These are phyloP conservation scores for Marasmius sp. DNA, from an alignment of 1,284 basidiomycete genomes.

Conservation along the genomic window DNA sequence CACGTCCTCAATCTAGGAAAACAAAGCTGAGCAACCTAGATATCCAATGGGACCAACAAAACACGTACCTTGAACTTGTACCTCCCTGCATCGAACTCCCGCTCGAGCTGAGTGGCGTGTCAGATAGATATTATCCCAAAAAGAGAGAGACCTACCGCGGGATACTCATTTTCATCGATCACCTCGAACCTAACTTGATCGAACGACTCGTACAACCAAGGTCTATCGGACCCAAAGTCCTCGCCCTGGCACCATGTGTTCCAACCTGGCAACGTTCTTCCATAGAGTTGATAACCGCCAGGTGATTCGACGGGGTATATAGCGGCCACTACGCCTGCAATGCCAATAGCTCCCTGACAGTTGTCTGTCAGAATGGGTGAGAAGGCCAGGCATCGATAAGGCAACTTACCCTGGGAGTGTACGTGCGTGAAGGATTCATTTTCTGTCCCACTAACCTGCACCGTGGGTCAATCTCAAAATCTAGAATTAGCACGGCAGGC, in stretches of 20 bases:
- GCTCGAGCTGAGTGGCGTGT: constrained; percentile 43
- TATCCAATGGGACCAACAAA: not conserved
- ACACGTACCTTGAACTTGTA: constrained; percentile 52
- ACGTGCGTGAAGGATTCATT: constrained; percentile 66
- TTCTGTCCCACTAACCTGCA: constrained; percentile 61
- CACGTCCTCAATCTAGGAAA: constrained; percentile 43
- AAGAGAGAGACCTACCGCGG: constrained; percentile 33
- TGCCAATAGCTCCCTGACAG: constrained; percentile 59
- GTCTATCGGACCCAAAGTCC: constrained; percentile 45
- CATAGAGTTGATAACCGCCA: constrained; percentile 66
- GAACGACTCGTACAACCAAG: constrained; percentile 65
- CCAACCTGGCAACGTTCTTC: constrained; percentile 59
- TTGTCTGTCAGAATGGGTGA: not conserved
- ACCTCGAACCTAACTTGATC: constrained; percentile 58
- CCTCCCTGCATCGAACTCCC: constrained; percentile 59
- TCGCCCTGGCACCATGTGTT: constrained; percentile 58
- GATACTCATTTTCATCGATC: constrained; percentile 45
- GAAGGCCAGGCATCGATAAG: too few species aligned
- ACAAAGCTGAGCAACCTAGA: not conserved
- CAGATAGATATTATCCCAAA: not conserved
- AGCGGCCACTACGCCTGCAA: constrained; percentile 58
- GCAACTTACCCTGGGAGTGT: constrained; percentile 52
- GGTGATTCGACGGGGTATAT: constrained; percentile 71
- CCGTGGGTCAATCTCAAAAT: constrained; percentile 56
- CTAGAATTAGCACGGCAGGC: not conserved